Base-by-base conservation (phyloP, 2,329 filamentous ascomycete species). In the Onygenales sp. region DNA sequence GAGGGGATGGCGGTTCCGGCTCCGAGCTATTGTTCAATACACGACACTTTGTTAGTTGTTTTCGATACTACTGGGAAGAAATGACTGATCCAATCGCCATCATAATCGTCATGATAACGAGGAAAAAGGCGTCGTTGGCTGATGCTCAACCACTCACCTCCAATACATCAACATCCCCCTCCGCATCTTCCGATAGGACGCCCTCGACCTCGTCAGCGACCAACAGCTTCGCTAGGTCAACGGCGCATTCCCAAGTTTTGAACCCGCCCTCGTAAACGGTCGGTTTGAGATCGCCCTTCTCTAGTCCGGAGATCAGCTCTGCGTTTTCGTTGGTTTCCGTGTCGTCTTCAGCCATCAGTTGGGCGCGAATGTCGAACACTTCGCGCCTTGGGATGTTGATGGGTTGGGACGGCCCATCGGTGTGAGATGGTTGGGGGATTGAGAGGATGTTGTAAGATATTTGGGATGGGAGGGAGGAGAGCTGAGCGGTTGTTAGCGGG, bases 191-290 rank as follows among this genome's bases (percentile, higher is more conserved):
- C 21, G 27, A 57, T 57, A 13, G 51, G 49, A 50, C 37, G n/a
- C 42, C 39, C 32, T 21, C 52, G 52, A 40, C 42, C 39, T 60
- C 54, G 33, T 66, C 62, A 11, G 43, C 52, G 17, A 56, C 51
- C 34, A 65, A 56, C 45, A 68, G 56, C 52, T 70, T 74, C 0
- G 78, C 80, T 10, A 85, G 72, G 59, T 85, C 81, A 42, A 83
- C 58, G 9, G 80, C 77, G 65, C 82, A 84, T 67, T 85, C 82
- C 82, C 82, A 85, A 14, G 81, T 85, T 63, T 85, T 85, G 69
- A 84, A 84, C 4, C 82, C 82, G 56, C 82, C 82, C 68, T 85
- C 82, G 63, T 85, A 85, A 61, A 85, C 70, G 56, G 80, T 78
- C 31, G 79, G 77, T 44, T 75, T 75, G 52, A 85, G 73, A 61